Evolutionary conservation across 176 grass and related monocot species (phyloP).

Genomic region (Avena eriantha): DNA sequence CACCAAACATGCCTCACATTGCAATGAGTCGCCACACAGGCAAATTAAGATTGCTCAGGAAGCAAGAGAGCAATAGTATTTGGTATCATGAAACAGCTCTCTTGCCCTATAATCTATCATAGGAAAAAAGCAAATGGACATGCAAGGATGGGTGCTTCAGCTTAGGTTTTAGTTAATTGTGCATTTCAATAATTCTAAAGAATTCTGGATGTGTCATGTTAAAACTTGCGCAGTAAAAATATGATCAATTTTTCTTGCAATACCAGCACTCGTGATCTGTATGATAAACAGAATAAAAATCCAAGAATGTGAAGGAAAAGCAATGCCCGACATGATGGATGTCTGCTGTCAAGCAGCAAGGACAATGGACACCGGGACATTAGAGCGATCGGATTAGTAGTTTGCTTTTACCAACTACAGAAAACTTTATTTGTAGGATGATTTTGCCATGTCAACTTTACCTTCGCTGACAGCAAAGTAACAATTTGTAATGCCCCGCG

Average conservation of each 20-base stretch:
- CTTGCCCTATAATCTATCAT: slow-evolving; percentile 1
- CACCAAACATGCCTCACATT: background rate
- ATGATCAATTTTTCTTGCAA: background rate
- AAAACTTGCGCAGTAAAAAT: background rate
- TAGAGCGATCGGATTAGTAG: background rate
- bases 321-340: background rate
- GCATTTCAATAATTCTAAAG: background rate
- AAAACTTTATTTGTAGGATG: background rate
- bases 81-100: background rate
- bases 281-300: background rate
- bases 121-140: background rate
- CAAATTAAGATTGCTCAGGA: slow-evolving; percentile 32
- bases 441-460: background rate
- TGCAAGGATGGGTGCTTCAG: background rate
- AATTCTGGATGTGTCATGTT: background rate
- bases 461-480: background rate
- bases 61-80: slow-evolving; percentile 29
- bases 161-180: background rate
- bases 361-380: background rate
- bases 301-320: background rate
- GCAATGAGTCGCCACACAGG: slow-evolving; percentile 13
- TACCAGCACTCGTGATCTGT: background rate
- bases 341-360: background rate
- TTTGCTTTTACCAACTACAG: background rate
- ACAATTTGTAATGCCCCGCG: background rate